A percentile compares a stretch with the other conserved stretches of the same genome.
These are phyloP conservation scores for Symbiodinium natans DNA, from an alignment of 73 alveolate species.

Conservation along the genomic window DNA sequence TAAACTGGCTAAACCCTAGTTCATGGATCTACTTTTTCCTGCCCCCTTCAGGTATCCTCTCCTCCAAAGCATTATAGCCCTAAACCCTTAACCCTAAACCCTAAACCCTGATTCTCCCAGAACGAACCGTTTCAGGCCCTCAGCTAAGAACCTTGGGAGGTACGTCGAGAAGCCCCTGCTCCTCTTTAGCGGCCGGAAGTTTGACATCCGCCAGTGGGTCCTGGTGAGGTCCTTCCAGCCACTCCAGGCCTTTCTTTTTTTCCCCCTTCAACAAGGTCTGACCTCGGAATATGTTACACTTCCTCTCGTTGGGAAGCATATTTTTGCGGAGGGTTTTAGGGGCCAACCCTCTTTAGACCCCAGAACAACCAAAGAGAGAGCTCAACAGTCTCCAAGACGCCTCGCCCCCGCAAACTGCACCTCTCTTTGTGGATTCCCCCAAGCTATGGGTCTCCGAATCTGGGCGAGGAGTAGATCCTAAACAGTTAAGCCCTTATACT, in stretches of 20 bases:
- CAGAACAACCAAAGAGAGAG: too few species aligned
- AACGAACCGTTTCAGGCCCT: background rate
- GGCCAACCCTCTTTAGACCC: too few species aligned
- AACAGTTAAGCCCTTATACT: too few species aligned
- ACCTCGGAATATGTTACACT: too few species aligned
- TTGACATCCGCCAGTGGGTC: conserved; percentile 82
- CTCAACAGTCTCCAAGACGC: too few species aligned
- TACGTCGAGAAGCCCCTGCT: conserved; percentile 88
- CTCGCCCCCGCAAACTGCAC: too few species aligned
- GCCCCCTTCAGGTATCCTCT: background rate
- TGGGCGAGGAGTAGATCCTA: too few species aligned
- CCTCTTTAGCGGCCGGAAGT: conserved; percentile 92
- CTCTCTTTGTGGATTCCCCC: too few species aligned
- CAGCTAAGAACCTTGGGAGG: too few species aligned
- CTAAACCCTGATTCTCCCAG: background rate
- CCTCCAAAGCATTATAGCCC: background rate
- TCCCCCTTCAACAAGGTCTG: background rate
- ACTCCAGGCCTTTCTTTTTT: conserved; percentile 30
- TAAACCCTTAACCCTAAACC: background rate
- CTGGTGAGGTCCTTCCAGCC: conserved; percentile 86
- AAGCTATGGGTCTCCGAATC: too few species aligned
- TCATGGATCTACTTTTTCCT: background rate
- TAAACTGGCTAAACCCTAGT: background rate
- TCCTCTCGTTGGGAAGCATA: too few species aligned
- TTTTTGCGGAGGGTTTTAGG: too few species aligned